Conservation (phyloP, 2,329 filamentous ascomycete genomes). For the Aspergillus aculeatus region DNA sequence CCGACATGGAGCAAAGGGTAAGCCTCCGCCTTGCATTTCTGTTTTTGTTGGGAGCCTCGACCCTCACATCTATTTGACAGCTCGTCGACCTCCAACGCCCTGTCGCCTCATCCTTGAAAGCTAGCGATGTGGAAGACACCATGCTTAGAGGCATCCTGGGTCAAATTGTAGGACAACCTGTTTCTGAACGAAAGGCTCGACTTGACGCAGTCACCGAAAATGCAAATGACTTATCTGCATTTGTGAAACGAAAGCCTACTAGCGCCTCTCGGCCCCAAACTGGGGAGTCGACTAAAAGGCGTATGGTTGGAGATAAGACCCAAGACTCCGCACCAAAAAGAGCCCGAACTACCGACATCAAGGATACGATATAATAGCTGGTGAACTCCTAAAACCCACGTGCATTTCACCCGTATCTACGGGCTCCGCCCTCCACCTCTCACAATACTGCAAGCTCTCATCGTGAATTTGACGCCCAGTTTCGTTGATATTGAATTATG, state of each 20-base stretch:
- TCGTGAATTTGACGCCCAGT: not conserved
- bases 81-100: conserved; percentile 58
- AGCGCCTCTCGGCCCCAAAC: conserved; percentile 15
- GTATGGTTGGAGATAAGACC: conserved; percentile 25
- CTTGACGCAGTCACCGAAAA: conserved; percentile 55
- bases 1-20: conserved; percentile 61
- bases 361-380: not conserved
- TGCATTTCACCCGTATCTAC: not conserved
- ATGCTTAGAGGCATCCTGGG: conserved; percentile 59
- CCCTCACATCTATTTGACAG: conserved; percentile 28
- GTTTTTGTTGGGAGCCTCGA: conserved; percentile 1
- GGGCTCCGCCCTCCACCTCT: not conserved
- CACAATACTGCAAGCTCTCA: not conserved
- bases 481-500: not conserved
- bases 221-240: conserved; percentile 59
- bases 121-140: conserved; percentile 35
- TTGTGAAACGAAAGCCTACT: conserved; percentile 56
- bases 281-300: conserved; percentile 25
- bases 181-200: conserved; percentile 52
- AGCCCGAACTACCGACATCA: conserved; percentile 19
- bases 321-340: conserved; percentile 27
- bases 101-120: conserved; percentile 48
- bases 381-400: not conserved
- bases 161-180: conserved; percentile 56
- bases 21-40: conserved; percentile 17